Conservation (phyloP, 345 rosid species). For the Ceriops tagal region DNA sequence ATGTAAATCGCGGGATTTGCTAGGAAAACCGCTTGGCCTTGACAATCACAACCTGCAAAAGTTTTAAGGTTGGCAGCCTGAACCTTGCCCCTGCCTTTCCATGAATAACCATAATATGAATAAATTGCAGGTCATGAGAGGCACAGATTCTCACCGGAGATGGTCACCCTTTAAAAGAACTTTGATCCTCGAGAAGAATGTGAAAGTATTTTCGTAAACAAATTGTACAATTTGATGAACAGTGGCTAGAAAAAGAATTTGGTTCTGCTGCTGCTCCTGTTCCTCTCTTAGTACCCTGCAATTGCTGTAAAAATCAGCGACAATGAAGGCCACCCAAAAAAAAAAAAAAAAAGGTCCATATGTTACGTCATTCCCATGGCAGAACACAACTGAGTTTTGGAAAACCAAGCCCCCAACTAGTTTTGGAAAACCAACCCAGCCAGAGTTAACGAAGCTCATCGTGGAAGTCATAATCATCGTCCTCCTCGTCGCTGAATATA, state of each 20-base stretch:
- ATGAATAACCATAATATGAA: too few species aligned
- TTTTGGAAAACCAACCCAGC: not conserved
- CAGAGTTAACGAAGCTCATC: constrained; percentile 79
- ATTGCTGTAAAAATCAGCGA: not conserved
- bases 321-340: too few species aligned
- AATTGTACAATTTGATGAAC: not conserved
- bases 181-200: constrained; percentile 3
- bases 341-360: not conserved
- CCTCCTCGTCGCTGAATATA: constrained; percentile 73
- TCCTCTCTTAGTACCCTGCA: constrained; percentile 21
- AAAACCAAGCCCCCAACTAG: not conserved
- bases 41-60: too few species aligned
- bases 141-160: not conserved
- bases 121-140: too few species aligned
- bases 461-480: constrained; percentile 54
- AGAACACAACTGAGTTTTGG: not conserved
- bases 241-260: not conserved
- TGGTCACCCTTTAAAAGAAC: not conserved
- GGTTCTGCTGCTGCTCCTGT: not conserved
- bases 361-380: too few species aligned
- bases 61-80: too few species aligned
- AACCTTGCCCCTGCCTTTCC: too few species aligned
- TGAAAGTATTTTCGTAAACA: not conserved
- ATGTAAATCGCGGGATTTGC: too few species aligned
- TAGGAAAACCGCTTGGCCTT: too few species aligned